Evolutionary conservation across 306 rosid genomes (phyloP), one percentile per base, ranked within the genome.

Genomic region (Neltuma alba): DNA sequence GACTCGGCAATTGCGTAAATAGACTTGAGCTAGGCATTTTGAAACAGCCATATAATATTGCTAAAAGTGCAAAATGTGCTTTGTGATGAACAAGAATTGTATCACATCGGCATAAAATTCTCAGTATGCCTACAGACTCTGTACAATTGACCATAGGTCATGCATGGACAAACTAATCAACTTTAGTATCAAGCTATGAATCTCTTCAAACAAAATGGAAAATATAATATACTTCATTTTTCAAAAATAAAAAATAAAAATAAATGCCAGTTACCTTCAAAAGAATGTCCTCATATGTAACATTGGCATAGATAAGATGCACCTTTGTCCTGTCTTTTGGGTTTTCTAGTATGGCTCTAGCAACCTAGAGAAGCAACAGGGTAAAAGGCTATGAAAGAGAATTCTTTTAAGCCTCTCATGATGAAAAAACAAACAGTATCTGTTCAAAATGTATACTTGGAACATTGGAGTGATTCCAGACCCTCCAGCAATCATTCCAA

Each of bases 401-500:
- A 81, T 48, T 18, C 54, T 23, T 40, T 55, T 58, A 21, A 82
- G 40, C 70, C 25, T 69, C 83, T 69, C 33, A 68, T 21, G 60
- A 83, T 50, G 70, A 78, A 68, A 34, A 50, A 79, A 80, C 34
- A 54, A 8, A 54, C 4, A 21, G 58, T 5, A 71, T 41, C 12
- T 20, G 9, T 47, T 50, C 50, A 72, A 77, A 68, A 71, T 34
- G 57, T 78, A 74, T 91, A 93, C 99, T 83, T 96, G 99, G 85
- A 89, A 96, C 99, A 96, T 96, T 81, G 99, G 99, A 68, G 99
- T 96, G 76, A 96, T 96, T 82, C 99, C 99, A 57, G 99, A 93
- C 79, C 99, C 99, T 86, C 99, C 99, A 69, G 99, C 99, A 74
- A 96, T 89, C 99, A 96, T 96, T 74, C 99, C 99, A 69, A 96